phyloP scores from a whole-genome alignment of 257 asterid genomes.

The Solanum rostratum region DNA sequence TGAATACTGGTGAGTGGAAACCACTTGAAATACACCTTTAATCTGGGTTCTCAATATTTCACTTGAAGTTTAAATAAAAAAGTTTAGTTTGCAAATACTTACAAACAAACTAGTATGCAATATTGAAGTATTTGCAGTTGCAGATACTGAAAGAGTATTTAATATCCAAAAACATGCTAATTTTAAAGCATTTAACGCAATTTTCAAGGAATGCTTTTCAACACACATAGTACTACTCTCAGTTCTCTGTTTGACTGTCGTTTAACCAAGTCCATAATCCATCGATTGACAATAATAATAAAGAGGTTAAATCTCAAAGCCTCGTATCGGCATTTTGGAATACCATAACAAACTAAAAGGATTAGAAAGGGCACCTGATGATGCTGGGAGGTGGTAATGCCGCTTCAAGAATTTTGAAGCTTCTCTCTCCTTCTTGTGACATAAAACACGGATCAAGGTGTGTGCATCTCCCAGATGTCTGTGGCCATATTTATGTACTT shows the following conservation, averaged over 20 bases:
- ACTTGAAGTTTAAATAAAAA: neutral
- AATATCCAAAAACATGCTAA: neutral
- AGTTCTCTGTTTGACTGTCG: neutral
- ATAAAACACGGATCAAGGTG: conserved; percentile 71
- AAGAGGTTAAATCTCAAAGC: neutral
- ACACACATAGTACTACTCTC: neutral
- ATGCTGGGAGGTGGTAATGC: conserved; percentile 74
- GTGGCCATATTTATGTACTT: conserved; percentile 25
- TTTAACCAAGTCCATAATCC: neutral
- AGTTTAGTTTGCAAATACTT: neutral
- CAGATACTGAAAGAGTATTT: neutral
- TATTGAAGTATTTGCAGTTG: neutral
- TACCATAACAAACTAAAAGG: neutral
- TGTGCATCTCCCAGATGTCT: conserved; percentile 67
- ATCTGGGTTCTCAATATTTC: neutral
- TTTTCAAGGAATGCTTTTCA: neutral
- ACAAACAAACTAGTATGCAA: neutral
- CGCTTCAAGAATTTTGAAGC: conserved; percentile 80
- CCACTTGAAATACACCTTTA: neutral
- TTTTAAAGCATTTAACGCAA: no score
- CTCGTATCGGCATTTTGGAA: neutral
- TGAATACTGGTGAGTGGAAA: neutral
- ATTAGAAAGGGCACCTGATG: conserved; percentile 50
- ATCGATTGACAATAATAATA: neutral
- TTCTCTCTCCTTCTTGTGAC: conserved; percentile 86